These are phyloP conservation scores for Eleusine indica DNA, from an alignment of 176 grass and related monocot genomes.

Conservation along the genomic window DNA sequence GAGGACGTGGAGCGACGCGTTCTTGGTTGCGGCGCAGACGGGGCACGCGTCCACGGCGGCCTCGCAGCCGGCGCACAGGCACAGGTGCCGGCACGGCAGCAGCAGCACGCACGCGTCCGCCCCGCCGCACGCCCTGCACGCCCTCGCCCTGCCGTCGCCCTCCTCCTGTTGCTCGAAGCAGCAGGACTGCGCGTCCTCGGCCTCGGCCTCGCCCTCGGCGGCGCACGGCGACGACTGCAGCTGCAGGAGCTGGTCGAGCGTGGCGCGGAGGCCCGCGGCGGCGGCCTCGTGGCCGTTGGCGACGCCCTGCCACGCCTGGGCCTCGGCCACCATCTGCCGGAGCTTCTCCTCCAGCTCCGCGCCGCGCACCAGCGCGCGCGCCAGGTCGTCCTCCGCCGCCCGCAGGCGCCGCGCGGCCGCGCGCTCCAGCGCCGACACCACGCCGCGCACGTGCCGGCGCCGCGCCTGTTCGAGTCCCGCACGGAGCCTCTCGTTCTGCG, in stretches of 20 bases:
- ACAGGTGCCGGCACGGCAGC: constrained; percentile 75
- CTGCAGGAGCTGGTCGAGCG: constrained; percentile 32
- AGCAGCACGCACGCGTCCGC: constrained; percentile 60
- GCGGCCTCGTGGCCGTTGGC: constrained; percentile 37
- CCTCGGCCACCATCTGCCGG: not conserved
- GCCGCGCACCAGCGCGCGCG: not conserved
- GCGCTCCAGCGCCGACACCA: constrained; percentile 40
- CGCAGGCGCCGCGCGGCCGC: not conserved
- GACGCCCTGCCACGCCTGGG: constrained; percentile 42
- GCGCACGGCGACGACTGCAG: constrained; percentile 15
- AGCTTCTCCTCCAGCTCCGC: not conserved
- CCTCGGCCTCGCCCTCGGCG: constrained; percentile 25
- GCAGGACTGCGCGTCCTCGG: constrained; percentile 66
- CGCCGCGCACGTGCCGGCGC: constrained; percentile 46
- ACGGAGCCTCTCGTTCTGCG: constrained; percentile 60
- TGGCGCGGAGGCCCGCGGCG: constrained; percentile 41
- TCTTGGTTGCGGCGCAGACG: constrained; percentile 25
- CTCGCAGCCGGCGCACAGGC: constrained; percentile 50
- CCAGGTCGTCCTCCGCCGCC: not conserved
- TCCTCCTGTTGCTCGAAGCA: constrained; percentile 34
- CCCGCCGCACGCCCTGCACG: constrained; percentile 54
- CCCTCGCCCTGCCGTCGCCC: not conserved
- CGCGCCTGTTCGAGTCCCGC: constrained; percentile 50
- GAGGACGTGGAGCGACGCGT: constrained; percentile 38
- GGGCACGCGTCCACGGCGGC: not conserved